A percentile compares a stretch with the other conserved stretches of the same genome.
These are phyloP conservation scores for Cladophialophora bantiana DNA, from an alignment of 2,329 filamentous ascomycete species.

Conservation along the genomic window DNA sequence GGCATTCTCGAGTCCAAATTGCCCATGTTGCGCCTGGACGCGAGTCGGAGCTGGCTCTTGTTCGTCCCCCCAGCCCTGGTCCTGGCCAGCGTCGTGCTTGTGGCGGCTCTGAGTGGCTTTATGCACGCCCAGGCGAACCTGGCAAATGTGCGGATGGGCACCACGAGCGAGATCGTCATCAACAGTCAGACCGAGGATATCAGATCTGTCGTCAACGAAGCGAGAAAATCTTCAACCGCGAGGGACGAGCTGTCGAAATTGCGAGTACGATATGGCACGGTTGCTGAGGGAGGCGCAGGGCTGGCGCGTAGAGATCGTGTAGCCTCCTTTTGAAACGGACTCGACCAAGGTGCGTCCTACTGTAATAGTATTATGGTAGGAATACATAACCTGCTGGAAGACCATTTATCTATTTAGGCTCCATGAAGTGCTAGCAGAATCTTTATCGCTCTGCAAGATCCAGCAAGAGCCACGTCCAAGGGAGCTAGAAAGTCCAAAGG, in stretches of 20 bases:
- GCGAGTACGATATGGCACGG: not conserved
- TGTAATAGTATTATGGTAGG: not conserved
- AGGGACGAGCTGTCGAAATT: not conserved
- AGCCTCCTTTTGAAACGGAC: not conserved
- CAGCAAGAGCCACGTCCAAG: not conserved
- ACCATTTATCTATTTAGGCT: not conserved
- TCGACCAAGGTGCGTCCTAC: not conserved
- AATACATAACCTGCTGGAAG: not conserved
- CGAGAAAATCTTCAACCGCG: not conserved
- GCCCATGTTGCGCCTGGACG: not conserved
- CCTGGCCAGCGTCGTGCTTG: not conserved
- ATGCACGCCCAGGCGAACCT: conserved; percentile 2
- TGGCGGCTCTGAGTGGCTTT: not conserved
- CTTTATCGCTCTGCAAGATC: not conserved
- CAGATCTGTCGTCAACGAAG: not conserved
- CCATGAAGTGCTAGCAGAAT: not conserved
- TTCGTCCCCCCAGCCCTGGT: not conserved
- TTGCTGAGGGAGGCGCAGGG: not conserved
- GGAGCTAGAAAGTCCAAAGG: no score
- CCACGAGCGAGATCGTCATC: conserved; percentile 3
- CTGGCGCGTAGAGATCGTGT: not conserved
- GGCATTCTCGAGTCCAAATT: not conserved
- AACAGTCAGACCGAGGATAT: conserved; percentile 12
- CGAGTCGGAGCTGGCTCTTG: conserved; percentile 4
- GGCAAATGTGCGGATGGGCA: not conserved